These are phyloP conservation scores for Entrophospora sp. DNA, from an alignment of 192 early-diverging fungal species.

Conservation along the genomic window DNA sequence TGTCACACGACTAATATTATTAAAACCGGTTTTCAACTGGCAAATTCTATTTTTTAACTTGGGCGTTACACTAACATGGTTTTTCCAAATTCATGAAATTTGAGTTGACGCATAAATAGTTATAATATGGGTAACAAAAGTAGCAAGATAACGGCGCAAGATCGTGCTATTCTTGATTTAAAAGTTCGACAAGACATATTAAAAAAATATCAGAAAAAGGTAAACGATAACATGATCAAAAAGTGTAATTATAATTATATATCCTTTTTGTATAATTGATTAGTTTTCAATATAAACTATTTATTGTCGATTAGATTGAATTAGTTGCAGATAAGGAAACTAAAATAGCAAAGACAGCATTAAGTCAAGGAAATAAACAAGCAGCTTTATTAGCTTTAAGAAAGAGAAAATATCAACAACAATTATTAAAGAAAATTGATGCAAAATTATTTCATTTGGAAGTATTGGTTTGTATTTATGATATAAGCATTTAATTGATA, in stretches of 20 bases:
- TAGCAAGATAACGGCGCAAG: conserved; percentile 72
- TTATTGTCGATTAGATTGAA: conserved; percentile 70
- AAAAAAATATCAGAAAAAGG: conserved; percentile 84
- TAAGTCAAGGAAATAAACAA: conserved; percentile 65
- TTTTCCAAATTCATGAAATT: too few relatives aligned
- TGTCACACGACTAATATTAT: too few relatives aligned
- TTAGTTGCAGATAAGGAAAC: conserved; percentile 74
- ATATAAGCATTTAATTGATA: background rate
- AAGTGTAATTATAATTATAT: background rate
- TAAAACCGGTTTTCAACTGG: too few relatives aligned
- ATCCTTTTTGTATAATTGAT: background rate
- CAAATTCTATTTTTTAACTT: too few relatives aligned
- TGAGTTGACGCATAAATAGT: too few relatives aligned
- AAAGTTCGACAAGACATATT: conserved; percentile 93
- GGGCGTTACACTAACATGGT: too few relatives aligned
- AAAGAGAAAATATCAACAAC: conserved; percentile 95
- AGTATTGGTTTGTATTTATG: conserved; percentile 54
- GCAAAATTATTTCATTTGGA: conserved; percentile 84
- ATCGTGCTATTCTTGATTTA: conserved; percentile 90
- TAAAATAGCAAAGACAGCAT: conserved; percentile 65
- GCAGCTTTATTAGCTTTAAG: conserved; percentile 83
- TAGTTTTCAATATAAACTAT: too few relatives aligned
- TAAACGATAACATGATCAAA: conserved; percentile 30
- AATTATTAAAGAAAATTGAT: conserved; percentile 73
- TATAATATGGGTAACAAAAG: conserved; percentile 27